These are phyloP conservation scores for Cutaneotrichosporon arboriforme DNA, from an alignment of 1,284 basidiomycete species.

Conservation along the genomic window DNA sequence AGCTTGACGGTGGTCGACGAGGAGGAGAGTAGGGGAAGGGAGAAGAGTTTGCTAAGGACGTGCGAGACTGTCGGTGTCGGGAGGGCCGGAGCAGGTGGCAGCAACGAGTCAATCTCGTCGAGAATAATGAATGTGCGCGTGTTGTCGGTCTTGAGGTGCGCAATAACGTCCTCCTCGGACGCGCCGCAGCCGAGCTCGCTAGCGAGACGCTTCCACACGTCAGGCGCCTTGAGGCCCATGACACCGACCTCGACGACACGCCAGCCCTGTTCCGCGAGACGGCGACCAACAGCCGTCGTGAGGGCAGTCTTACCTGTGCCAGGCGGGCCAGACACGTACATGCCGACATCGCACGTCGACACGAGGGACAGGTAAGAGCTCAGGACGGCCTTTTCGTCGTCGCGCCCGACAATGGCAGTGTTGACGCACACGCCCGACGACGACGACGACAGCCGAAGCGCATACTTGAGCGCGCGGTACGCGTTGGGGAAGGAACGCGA, in stretches of 20 bases:
- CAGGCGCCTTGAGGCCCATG: conserved; percentile 41
- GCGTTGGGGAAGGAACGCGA: conserved; percentile 21
- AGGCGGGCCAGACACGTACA: conserved; percentile 48
- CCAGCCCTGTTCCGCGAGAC: conserved; percentile 32
- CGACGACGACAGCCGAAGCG: conserved; percentile 35
- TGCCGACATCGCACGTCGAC: conserved; percentile 28
- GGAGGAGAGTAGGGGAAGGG: conserved; percentile 34
- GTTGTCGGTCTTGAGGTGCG: conserved; percentile 15
- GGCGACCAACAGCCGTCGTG: conserved; percentile 36
- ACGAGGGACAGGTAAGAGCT: conserved; percentile 31
- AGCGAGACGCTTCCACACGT: conserved; percentile 38
- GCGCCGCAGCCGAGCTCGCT: conserved; percentile 32
- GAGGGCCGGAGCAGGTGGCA: conserved; percentile 36
- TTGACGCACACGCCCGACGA: conserved; percentile 7
- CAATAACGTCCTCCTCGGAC: conserved; percentile 30
- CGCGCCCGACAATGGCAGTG: conserved; percentile 37
- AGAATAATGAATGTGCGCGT: conserved; percentile 40
- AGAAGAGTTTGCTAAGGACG: conserved; percentile 43
- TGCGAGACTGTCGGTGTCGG: conserved; percentile 38
- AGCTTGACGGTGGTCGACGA: conserved; percentile 33
- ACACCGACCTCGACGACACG: conserved; percentile 42
- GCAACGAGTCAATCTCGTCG: conserved; percentile 48
- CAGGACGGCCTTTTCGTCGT: conserved; percentile 38
- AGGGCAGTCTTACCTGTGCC: conserved; percentile 50
- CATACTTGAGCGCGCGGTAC: conserved; percentile 43